These are phyloP conservation scores for Lepidium campestre DNA, from an alignment of 441 rosid species.

Conservation along the genomic window DNA sequence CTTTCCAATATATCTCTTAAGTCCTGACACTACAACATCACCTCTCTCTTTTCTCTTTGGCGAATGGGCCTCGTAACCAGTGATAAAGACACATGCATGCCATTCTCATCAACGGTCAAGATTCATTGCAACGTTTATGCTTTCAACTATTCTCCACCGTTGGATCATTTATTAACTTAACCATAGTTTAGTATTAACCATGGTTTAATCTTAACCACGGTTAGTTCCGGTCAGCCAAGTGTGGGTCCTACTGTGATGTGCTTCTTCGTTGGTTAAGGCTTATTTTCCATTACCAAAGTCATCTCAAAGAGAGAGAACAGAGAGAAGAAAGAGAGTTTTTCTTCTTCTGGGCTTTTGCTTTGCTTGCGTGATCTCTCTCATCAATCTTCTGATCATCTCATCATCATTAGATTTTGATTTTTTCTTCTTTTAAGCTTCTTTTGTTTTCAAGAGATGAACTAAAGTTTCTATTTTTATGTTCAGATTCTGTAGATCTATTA, in stretches of 20 bases:
- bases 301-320: background rate
- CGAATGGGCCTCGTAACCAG: slow-evolving; percentile 37
- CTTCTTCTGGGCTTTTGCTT: slow-evolving; percentile 4
- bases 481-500: slow-evolving; percentile 40
- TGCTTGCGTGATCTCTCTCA: slow-evolving; percentile 18
- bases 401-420: slow-evolving; percentile 32
- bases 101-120: slow-evolving; percentile 41
- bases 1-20: background rate
- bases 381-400: slow-evolving; percentile 17
- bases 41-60: slow-evolving; percentile 19
- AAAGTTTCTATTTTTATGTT: slow-evolving; percentile 30
- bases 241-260: slow-evolving; percentile 3
- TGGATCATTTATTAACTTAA: slow-evolving; percentile 27
- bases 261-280: slow-evolving; percentile 20
- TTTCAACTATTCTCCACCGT: slow-evolving; percentile 29
- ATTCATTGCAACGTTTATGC: slow-evolving; percentile 29
- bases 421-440: background rate
- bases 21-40: slow-evolving; percentile 28
- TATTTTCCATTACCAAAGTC: slow-evolving; percentile 10
- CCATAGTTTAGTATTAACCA: slow-evolving; percentile 27
- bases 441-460: background rate
- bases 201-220: slow-evolving; percentile 31
- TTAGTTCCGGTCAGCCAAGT: slow-evolving; percentile 29
- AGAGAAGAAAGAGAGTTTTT: background rate
- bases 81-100: slow-evolving; percentile 82